Conservation (phyloP, 202 grass and related monocot species). For the Cymbopogon flexuosus region DNA sequence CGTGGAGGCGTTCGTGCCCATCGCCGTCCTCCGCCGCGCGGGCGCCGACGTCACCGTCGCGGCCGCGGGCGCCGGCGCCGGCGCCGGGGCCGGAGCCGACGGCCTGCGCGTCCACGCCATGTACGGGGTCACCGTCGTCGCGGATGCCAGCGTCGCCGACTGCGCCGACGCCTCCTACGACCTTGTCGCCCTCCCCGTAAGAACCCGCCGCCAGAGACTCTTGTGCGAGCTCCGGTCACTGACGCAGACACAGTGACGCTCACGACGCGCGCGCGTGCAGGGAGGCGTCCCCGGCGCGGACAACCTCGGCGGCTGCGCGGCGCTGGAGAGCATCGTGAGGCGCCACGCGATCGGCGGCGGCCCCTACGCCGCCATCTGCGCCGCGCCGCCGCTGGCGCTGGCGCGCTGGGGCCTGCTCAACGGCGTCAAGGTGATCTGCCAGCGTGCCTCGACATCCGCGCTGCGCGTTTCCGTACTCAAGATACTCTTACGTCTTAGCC, state of each 20-base stretch:
- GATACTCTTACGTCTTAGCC: too few species aligned
- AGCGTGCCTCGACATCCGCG: background rate
- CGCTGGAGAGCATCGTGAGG: constrained; percentile 52
- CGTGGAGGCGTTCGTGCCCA: constrained; percentile 45
- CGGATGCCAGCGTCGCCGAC: constrained; percentile 51
- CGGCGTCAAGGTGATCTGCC: constrained; percentile 43
- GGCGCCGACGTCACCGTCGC: constrained; percentile 54
- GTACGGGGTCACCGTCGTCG: constrained; percentile 47
- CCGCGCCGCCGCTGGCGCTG: constrained; percentile 57
- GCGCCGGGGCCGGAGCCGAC: constrained; percentile 8
- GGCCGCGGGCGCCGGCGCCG: constrained; percentile 30
- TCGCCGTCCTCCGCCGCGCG: constrained; percentile 60
- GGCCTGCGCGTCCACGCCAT: constrained; percentile 43
- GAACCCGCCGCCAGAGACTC: background rate
- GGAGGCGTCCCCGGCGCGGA: constrained; percentile 48
- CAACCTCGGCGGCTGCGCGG: constrained; percentile 51
- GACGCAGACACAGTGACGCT: background rate
- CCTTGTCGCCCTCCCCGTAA: constrained; percentile 61
- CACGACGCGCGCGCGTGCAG: background rate
- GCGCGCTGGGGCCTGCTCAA: constrained; percentile 67
- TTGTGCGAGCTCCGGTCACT: too few species aligned
- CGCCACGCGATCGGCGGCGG: constrained; percentile 47
- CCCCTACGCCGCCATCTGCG: constrained; percentile 66
- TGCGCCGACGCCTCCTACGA: constrained; percentile 39
- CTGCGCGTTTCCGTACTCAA: too few species aligned